Evolutionary conservation across 352 stramenopile species (phyloP).

Genomic region (Globisporangium perplexum): DNA sequence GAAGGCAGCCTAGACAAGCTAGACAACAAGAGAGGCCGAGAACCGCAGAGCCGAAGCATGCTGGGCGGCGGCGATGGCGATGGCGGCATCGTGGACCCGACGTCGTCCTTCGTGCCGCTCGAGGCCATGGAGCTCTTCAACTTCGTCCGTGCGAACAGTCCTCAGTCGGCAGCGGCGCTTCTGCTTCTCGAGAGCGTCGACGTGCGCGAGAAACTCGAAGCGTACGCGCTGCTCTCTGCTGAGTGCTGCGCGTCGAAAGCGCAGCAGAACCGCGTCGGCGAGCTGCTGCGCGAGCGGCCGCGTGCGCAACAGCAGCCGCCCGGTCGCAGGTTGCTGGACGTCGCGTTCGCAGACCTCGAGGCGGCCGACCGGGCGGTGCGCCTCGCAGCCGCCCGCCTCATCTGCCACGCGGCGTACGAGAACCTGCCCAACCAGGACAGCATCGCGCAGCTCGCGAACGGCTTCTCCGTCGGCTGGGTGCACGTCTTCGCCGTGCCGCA

Average conservation of each 20-base stretch:
- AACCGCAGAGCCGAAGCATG: no score
- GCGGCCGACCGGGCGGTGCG: slow-evolving; percentile 36
- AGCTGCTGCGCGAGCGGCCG: slow-evolving; percentile 27
- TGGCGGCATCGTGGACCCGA: slow-evolving; percentile 29
- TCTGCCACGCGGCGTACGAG: slow-evolving; percentile 51
- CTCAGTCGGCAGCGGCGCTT: not conserved
- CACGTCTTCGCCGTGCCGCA: slow-evolving; percentile 43
- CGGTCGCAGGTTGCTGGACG: slow-evolving; percentile 16
- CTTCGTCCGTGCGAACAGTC: no score
- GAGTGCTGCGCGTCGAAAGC: slow-evolving; percentile 35
- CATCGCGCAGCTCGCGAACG: slow-evolving; percentile 19
- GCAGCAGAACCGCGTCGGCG: slow-evolving; percentile 31
- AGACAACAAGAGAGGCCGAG: no score
- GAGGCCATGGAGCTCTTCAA: slow-evolving; percentile 57
- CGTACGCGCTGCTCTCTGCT: slow-evolving; percentile 23
- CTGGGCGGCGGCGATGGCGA: slow-evolving; percentile 3
- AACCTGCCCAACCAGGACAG: slow-evolving; percentile 33
- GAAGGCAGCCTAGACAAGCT: no score
- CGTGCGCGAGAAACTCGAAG: slow-evolving; percentile 22
- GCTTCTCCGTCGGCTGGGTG: slow-evolving; percentile 47
- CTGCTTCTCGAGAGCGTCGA: slow-evolving; percentile 20
- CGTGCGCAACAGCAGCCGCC: not conserved
- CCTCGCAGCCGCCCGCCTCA: slow-evolving; percentile 31
- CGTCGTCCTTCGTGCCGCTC: slow-evolving; percentile 39
- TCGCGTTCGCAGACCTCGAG: slow-evolving; percentile 28